Percentiles rank a stretch among this genome's conserved stretches.
phyloP scores from a whole-genome alignment of 192 early-diverging fungal species.

The Linnemannia schmuckeri region DNA sequence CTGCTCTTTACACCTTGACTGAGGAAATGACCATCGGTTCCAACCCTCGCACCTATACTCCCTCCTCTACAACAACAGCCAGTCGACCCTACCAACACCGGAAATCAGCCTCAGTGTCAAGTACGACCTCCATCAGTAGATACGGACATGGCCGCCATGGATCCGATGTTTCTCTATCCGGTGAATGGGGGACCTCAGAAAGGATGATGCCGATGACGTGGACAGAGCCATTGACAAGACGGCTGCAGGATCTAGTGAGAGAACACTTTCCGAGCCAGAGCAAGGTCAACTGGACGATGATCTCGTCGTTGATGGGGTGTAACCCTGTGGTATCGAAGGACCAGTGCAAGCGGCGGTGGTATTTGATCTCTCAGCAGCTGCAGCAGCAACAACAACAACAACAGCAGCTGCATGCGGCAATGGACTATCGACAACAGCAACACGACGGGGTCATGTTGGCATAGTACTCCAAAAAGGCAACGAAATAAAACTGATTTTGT shows the following conservation, averaged over 20 bases:
- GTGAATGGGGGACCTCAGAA: not conserved
- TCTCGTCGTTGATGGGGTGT: slow-evolving; percentile 30
- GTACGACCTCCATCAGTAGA: not conserved
- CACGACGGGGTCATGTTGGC: not conserved
- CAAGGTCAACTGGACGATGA: slow-evolving; percentile 37
- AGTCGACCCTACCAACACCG: not conserved
- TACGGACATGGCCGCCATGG: slow-evolving; percentile 12
- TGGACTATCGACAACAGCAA: not conserved
- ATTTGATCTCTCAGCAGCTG: slow-evolving; percentile 25
- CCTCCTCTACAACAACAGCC: not conserved
- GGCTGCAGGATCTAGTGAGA: slow-evolving; percentile 28
- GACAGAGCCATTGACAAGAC: slow-evolving; percentile 39
- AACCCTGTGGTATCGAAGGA: slow-evolving; percentile 30
- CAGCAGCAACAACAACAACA: not conserved
- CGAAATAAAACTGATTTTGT: not conserved
- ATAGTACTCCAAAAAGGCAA: not conserved
- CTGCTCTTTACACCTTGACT: not conserved
- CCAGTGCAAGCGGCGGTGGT: slow-evolving; percentile 50
- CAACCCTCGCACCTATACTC: not conserved
- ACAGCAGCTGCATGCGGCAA: not conserved
- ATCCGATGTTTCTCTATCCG: not conserved
- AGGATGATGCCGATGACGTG: slow-evolving; percentile 42
- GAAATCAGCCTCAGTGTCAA: not conserved
- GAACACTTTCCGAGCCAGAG: slow-evolving; percentile 23
- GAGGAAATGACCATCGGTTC: not conserved